phyloP scores from a whole-genome alignment of 2,329 filamentous ascomycete species.

The Ceratocystiopsis brevicomis region DNA sequence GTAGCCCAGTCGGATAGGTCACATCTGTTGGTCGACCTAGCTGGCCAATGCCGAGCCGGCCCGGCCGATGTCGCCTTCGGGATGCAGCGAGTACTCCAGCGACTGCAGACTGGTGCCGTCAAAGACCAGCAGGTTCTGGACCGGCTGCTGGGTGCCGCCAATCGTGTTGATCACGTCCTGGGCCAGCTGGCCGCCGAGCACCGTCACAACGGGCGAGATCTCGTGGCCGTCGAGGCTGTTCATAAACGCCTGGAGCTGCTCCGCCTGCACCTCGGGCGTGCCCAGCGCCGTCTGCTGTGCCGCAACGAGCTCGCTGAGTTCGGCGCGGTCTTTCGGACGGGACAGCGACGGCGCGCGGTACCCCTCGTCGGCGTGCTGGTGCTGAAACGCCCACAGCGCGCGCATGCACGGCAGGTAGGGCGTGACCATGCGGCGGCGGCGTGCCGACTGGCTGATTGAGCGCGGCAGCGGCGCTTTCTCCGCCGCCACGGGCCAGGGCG shows the following conservation, averaged over 20 bases:
- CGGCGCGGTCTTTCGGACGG: conserved; percentile 44
- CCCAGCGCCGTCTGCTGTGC: conserved; percentile 59
- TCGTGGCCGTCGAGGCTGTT: conserved; percentile 64
- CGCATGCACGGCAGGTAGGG: conserved; percentile 71
- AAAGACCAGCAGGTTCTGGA: conserved; percentile 88
- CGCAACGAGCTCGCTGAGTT: conserved; percentile 61
- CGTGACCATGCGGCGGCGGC: conserved; percentile 57
- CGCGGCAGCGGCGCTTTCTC: conserved; percentile 52
- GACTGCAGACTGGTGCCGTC: conserved; percentile 68
- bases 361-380: conserved; percentile 31
- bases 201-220: conserved; percentile 69
- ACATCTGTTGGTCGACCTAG: no score
- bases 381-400: conserved; percentile 76
- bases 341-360: conserved; percentile 21
- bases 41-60: no score
- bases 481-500: conserved; percentile 67
- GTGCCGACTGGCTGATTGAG: conserved; percentile 49
- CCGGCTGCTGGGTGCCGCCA: conserved; percentile 75
- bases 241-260: conserved; percentile 67
- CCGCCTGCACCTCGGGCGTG: conserved; percentile 47
- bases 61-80: conserved; percentile 17
- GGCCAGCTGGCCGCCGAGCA: conserved; percentile 74
- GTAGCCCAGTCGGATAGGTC: no score
- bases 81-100: conserved; percentile 65
- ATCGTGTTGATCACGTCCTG: conserved; percentile 97